Percentiles rank a stretch among this genome's conserved stretches.
Evolutionary conservation across 306 rosid species (phyloP).

Genomic region (Luffa aegyptiaca): DNA sequence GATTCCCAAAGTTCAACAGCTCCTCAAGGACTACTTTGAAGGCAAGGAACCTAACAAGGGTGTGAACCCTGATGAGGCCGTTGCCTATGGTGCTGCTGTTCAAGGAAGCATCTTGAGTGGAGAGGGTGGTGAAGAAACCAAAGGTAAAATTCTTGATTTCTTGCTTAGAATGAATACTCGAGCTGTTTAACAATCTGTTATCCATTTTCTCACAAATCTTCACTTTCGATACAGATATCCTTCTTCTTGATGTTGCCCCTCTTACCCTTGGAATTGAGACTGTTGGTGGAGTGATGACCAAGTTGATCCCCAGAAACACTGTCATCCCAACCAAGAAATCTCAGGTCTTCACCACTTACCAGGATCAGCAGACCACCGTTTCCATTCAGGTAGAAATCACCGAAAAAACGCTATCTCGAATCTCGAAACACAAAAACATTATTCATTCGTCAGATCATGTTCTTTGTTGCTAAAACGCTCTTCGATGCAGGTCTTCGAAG

Average conservation of each 20-base stretch:
- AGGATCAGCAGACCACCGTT: conserved; percentile 98
- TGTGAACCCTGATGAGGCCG: conserved; percentile 97
- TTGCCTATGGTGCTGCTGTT: conserved; percentile 95
- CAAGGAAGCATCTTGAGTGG: conserved; percentile 99
- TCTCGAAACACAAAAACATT: not conserved
- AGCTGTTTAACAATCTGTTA: not conserved
- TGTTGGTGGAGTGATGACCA: conserved; percentile 99
- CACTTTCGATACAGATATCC: conserved; percentile 51
- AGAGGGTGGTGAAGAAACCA: conserved; percentile 95
- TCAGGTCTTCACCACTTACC: conserved; percentile 97
- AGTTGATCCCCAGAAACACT: conserved; percentile 95
- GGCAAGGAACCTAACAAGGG: conserved; percentile 99
- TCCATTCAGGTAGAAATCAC: conserved; percentile 69
- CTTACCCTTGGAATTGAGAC: conserved; percentile 99
- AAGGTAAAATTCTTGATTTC: conserved; percentile 40
- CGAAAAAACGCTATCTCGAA: not conserved
- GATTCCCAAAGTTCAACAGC: conserved; percentile 94
- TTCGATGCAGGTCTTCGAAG: conserved; percentile 66
- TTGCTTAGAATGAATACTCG: not conserved
- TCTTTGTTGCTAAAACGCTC: not conserved
- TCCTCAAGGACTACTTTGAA: conserved; percentile 82
- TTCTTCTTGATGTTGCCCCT: conserved; percentile 94
- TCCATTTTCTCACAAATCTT: not conserved
- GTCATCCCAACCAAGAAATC: conserved; percentile 99
- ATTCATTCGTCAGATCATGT: not conserved